These are phyloP conservation scores for Chalaropsis ovoidea DNA, from an alignment of 2,329 filamentous ascomycete species.

Conservation along the genomic window DNA sequence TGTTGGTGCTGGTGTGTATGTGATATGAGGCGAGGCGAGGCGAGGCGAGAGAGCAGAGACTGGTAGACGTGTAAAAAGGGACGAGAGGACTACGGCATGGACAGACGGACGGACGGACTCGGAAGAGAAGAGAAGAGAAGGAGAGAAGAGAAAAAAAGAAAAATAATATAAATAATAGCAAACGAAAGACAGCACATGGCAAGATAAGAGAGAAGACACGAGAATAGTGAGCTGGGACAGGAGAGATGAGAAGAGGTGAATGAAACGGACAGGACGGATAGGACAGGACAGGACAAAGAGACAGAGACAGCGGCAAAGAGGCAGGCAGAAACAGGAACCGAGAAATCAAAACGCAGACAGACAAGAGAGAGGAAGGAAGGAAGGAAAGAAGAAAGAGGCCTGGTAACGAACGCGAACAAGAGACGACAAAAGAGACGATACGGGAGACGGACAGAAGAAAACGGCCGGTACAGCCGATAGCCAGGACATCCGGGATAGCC, in stretches of 20 bases:
- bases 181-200: background rate
- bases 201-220: too few relatives aligned
- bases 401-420: background rate
- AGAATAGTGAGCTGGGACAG: too few relatives aligned
- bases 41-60: background rate
- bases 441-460: background rate
- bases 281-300: conserved; percentile 13
- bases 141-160: background rate
- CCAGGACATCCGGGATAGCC: too few relatives aligned
- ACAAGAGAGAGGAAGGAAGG: conserved; percentile 1
- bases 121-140: background rate
- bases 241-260: background rate
- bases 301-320: background rate
- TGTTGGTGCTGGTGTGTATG: conserved; percentile 1
- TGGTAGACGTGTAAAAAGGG: background rate
- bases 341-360: background rate
- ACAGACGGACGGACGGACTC: background rate
- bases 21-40: background rate
- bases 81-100: background rate
- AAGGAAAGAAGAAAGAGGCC: background rate
- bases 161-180: background rate
- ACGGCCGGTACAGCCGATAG: too few relatives aligned
- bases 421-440: conserved; percentile 6
- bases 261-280: background rate
- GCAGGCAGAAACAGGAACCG: background rate